These are phyloP conservation scores for Flaveria robusta DNA, from an alignment of 129 eudicot genomes.

Conservation along the genomic window DNA sequence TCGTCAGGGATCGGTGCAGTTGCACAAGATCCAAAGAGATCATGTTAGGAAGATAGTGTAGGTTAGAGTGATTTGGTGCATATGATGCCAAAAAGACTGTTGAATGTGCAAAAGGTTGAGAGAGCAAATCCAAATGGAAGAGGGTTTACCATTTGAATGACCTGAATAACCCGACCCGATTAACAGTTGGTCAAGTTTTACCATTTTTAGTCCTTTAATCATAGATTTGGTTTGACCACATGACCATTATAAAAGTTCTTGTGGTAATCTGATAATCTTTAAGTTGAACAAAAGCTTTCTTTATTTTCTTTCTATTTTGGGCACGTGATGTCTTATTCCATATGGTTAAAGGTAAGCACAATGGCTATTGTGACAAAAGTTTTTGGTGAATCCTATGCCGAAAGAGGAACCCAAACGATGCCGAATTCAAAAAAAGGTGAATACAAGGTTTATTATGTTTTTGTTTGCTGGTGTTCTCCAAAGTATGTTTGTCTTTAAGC, in stretches of 20 bases:
- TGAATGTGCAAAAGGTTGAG: slow-evolving; percentile 37
- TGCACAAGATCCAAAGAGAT: slow-evolving; percentile 47
- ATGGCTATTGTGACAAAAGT: slow-evolving; percentile 30
- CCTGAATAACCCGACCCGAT: too few species aligned
- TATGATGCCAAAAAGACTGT: slow-evolving; percentile 48
- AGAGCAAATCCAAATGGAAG: slow-evolving; percentile 35
- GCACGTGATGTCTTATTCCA: background rate
- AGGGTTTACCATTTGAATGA: slow-evolving; percentile 44
- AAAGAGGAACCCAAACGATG: slow-evolving; percentile 29
- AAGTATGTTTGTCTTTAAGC: slow-evolving; percentile 28
- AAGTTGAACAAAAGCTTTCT: background rate
- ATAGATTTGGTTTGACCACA: background rate
- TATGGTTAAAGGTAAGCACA: slow-evolving; percentile 27
- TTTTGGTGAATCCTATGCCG: slow-evolving; percentile 38
- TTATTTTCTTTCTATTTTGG: background rate
- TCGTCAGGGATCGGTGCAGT: slow-evolving; percentile 36
- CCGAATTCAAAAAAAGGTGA: slow-evolving; percentile 19
- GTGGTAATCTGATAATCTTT: background rate
- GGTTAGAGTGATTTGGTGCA: slow-evolving; percentile 37
- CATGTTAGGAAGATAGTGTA: slow-evolving; percentile 30
- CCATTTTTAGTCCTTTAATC: background rate
- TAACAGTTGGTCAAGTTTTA: slow-evolving; percentile 22
- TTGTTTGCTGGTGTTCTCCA: slow-evolving; percentile 35
- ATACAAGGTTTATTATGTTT: background rate
- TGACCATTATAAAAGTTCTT: background rate